phyloP scores from a whole-genome alignment of 2,329 filamentous ascomycete species.

The Emergomyces orientalis region DNA sequence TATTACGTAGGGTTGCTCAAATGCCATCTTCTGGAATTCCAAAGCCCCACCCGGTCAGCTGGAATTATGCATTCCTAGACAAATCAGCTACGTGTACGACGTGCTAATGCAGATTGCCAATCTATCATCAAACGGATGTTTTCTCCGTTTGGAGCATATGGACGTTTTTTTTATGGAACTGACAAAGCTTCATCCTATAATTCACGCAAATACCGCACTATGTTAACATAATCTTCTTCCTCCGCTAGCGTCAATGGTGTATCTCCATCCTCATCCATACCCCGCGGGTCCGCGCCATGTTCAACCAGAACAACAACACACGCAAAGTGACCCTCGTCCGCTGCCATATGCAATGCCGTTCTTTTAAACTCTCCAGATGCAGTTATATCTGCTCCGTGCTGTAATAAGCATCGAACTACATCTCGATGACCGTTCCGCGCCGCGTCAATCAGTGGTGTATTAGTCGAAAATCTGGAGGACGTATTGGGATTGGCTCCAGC shows the following conservation, averaged over 20 bases:
- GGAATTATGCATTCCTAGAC: no score
- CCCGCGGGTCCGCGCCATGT: background rate
- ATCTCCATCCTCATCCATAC: background rate
- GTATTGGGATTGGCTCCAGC: no score
- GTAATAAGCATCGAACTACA: no score
- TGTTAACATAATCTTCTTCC: background rate
- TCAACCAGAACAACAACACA: background rate
- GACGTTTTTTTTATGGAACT: no score
- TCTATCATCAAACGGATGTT: background rate
- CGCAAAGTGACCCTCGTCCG: background rate
- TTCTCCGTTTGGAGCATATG: background rate
- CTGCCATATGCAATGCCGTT: background rate
- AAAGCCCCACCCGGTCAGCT: no score
- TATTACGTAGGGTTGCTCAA: background rate
- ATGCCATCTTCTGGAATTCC: background rate
- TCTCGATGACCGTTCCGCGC: no score
- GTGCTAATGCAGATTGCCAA: background rate
- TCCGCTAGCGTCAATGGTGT: background rate
- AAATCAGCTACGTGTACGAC: background rate
- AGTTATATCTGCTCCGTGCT: background rate
- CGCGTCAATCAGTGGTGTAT: no score
- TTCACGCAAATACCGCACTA: no score
- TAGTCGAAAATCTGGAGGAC: no score
- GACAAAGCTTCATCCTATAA: no score
- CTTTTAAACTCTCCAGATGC: background rate